Percentiles rank a stretch among this genome's conserved stretches.
phyloP scores from a whole-genome alignment of 202 grass and related monocot genomes.

The Miscanthus sacchariflorus region DNA sequence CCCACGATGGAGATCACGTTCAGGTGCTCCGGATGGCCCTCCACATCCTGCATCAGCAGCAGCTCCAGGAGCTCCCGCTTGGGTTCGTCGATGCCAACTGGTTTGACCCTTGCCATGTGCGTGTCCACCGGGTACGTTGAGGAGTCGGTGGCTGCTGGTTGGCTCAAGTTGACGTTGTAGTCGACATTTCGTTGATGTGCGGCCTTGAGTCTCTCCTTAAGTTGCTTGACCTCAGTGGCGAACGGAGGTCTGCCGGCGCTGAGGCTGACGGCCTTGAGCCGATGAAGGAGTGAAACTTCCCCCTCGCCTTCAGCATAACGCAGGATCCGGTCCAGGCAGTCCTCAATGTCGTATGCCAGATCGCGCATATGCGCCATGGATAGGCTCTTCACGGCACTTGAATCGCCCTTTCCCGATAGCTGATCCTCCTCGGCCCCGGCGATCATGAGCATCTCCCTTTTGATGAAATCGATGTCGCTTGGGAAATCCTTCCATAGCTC shows the following conservation, averaged over 20 bases:
- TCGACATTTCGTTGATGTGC: not conserved
- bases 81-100: slow-evolving; percentile 5
- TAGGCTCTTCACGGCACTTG: not conserved
- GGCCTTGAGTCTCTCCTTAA: not conserved
- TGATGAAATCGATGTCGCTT: not conserved
- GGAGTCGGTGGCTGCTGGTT: not conserved
- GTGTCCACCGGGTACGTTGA: too few relatives aligned
- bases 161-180: not conserved
- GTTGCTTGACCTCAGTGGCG: not conserved
- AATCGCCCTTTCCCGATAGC: accelerated
- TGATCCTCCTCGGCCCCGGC: not conserved
- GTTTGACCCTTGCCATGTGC: not conserved
- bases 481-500: not conserved
- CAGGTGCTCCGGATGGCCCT: not conserved
- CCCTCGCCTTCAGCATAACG: not conserved
- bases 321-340: slow-evolving; percentile 30
- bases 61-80: not conserved
- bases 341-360: slow-evolving; percentile 11
- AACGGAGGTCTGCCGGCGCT: not conserved
- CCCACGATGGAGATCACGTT: slow-evolving; percentile 6
- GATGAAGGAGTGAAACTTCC: accelerated
- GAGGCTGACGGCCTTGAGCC: not conserved
- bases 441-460: not conserved
- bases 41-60: not conserved
- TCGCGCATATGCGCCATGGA: slow-evolving; percentile 8